Evolutionary conservation across 306 rosid genomes (phyloP).

Genomic region (Crotalaria pallida): DNA sequence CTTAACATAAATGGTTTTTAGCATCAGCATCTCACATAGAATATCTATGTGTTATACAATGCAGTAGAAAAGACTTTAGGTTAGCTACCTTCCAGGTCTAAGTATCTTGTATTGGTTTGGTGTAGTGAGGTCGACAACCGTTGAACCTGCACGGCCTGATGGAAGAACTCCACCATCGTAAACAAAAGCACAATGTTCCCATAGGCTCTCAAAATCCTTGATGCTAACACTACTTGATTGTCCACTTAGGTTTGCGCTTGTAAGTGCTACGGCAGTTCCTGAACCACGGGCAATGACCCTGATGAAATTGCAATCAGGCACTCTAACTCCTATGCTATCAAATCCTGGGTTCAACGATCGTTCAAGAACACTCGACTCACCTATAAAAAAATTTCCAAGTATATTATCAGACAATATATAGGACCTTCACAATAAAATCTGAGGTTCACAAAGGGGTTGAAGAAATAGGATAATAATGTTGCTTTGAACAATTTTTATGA

Average conservation of each 20-base stretch:
- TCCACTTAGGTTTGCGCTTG: slow-evolving; percentile 93
- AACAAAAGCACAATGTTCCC: slow-evolving; percentile 81
- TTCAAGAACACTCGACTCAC: slow-evolving; percentile 81
- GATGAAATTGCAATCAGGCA: slow-evolving; percentile 81
- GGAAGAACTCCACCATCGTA: slow-evolving; percentile 85
- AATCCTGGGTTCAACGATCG: slow-evolving; percentile 83
- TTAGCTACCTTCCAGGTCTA: slow-evolving; percentile 80
- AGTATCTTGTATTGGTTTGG: slow-evolving; percentile 68
- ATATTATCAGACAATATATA: slow-evolving; percentile 8
- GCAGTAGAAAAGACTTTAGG: background rate
- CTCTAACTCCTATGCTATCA: slow-evolving; percentile 83
- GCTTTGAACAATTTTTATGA: background rate
- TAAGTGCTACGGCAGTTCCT: slow-evolving; percentile 80
- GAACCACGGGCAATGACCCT: slow-evolving; percentile 62
- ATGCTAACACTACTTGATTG: slow-evolving; percentile 77
- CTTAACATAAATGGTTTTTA: background rate
- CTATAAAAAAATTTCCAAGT: slow-evolving; percentile 49
- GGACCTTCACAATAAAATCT: background rate
- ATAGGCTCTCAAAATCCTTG: slow-evolving; percentile 69
- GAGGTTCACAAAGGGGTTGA: background rate
- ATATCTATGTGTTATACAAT: slow-evolving; percentile 8
- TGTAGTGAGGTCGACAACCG: slow-evolving; percentile 70
- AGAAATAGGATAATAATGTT: background rate
- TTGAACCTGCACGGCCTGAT: slow-evolving; percentile 85
- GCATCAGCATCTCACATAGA: background rate